A percentile compares a stretch with the other conserved stretches of the same genome.
Evolutionary conservation across 2,329 filamentous ascomycete species (phyloP).

Genomic region (Sporothrix inflata): DNA sequence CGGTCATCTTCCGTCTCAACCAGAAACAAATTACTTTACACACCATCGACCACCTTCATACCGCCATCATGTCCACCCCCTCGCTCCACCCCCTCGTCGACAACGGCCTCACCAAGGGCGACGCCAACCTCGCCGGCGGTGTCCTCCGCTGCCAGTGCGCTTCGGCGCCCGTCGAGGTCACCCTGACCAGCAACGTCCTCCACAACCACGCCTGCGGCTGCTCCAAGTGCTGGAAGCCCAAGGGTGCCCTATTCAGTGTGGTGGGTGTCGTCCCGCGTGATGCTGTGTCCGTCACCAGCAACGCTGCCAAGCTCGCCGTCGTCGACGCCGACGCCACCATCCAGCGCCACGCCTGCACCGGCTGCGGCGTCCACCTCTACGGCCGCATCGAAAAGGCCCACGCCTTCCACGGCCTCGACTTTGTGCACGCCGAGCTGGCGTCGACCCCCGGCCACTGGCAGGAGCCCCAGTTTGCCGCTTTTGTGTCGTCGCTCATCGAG

Average conservation of each 20-base stretch:
- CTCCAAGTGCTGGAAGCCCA: constrained; percentile 73
- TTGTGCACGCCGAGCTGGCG: constrained; percentile 67
- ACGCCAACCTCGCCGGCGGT: constrained; percentile 59
- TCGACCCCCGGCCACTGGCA: constrained; percentile 62
- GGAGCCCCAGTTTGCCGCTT: constrained; percentile 71
- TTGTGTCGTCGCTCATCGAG: constrained; percentile 70
- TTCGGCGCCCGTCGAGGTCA: constrained; percentile 59
- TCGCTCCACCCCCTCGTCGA: constrained; percentile 66
- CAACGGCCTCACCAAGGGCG: constrained; percentile 62
- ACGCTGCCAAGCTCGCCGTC: constrained; percentile 59
- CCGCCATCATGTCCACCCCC: constrained; percentile 20
- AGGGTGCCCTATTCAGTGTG: constrained; percentile 65
- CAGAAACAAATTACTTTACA: background rate
- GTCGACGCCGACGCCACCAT: constrained; percentile 61
- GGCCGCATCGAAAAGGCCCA: constrained; percentile 68
- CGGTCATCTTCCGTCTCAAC: background rate
- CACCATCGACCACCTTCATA: background rate
- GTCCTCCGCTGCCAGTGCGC: constrained; percentile 65
- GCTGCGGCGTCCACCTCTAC: constrained; percentile 65
- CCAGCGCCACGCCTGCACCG: constrained; percentile 62
- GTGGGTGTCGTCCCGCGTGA: constrained; percentile 63
- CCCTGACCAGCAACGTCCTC: constrained; percentile 59
- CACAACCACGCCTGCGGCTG: constrained; percentile 75
- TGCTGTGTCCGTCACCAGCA: constrained; percentile 59
- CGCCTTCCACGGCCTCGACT: constrained; percentile 70